phyloP scores from a whole-genome alignment of 106 monocot species.

The Dendrobium chrysotoxum region DNA sequence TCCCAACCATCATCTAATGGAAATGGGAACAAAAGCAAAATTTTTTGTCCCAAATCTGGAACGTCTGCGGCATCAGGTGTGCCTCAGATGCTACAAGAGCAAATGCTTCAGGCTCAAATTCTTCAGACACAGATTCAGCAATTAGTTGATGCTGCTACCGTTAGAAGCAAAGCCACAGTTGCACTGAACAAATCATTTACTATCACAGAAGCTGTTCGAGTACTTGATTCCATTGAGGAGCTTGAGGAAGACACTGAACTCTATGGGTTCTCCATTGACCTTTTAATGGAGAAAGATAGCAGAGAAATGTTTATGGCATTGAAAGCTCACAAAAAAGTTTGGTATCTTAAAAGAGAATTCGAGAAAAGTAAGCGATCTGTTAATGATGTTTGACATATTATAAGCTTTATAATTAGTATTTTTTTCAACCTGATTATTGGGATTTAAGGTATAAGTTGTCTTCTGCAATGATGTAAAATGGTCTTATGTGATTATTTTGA shows the following conservation, averaged over 20 bases:
- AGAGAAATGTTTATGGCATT: conserved; percentile 25
- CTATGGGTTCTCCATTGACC: conserved; percentile 20
- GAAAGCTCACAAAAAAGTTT: conserved; percentile 9
- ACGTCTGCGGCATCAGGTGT: neutral
- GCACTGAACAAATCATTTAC: conserved; percentile 5
- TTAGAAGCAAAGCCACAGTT: conserved; percentile 7
- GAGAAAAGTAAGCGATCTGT: conserved; percentile 10
- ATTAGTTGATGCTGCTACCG: neutral
- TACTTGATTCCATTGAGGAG: conserved; percentile 19
- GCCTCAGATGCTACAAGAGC: neutral
- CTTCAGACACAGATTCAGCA: conserved; percentile 9
- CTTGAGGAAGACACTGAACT: conserved; percentile 13
- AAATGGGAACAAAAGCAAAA: neutral
- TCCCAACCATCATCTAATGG: conserved; percentile 1
- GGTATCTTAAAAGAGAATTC: conserved; percentile 20
- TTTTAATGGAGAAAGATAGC: conserved; percentile 18
- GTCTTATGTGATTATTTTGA: no score
- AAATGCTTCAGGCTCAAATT: conserved; percentile 4
- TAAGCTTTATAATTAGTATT: neutral
- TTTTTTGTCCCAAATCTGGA: neutral
- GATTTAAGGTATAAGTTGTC: no score
- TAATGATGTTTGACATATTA: neutral
- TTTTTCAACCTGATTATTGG: no score
- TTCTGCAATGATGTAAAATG: no score
- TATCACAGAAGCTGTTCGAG: conserved; percentile 18